Evolutionary conservation across 345 rosid species (phyloP), one percentile per base, ranked within the genome.

Genomic region (Chamaenerion angustifolium): DNA sequence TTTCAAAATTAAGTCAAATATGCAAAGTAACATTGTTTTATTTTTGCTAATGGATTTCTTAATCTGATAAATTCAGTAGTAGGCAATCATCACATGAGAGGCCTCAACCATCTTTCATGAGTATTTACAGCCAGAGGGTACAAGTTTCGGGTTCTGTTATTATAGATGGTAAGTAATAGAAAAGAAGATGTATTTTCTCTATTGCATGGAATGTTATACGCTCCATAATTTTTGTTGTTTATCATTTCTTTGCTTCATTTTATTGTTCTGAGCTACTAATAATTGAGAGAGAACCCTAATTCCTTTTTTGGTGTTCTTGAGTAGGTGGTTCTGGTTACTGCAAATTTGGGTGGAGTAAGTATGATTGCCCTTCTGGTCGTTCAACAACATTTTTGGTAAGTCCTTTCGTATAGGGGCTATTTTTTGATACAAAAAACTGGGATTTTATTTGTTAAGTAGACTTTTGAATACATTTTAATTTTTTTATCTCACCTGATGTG

Each of bases 241-340:
- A 2, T 21, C 37, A 31, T 31, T 31, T 31, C 6, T 31, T 4
- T 31, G 37, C 8, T 31, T 31, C 4, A 8, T 31, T 15, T 12
- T 16, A 1, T 14, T 17, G 25, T 23, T 16, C 18, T 52, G 16
- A n/a, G 25, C 35, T n/a, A 8, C 9, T 17, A 9, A 10, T 13
- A 11, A 40, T 52, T 14, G 16, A 3, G 10, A 5, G 14, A 11
- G 14, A 11, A 4, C 40, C 16, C 4, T 40, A 10, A 16, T 43
- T 51, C 15, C 40, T 16, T 61, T 11, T 43, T 55, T 18, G 11
- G 12, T 51, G 13, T 6, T 54, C 31, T 13, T 56, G 35, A 46
- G 58, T 52, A 90, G 98, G 95, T 69, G 94, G 98, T 52, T 83
- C 95, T 27, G 98, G 98, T 43, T 86, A 86, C 61, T 83, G 94